Percentiles rank a stretch among this genome's conserved stretches.
phyloP scores from a whole-genome alignment of 2,329 filamentous ascomycete species.

The Fusarium coicis region DNA sequence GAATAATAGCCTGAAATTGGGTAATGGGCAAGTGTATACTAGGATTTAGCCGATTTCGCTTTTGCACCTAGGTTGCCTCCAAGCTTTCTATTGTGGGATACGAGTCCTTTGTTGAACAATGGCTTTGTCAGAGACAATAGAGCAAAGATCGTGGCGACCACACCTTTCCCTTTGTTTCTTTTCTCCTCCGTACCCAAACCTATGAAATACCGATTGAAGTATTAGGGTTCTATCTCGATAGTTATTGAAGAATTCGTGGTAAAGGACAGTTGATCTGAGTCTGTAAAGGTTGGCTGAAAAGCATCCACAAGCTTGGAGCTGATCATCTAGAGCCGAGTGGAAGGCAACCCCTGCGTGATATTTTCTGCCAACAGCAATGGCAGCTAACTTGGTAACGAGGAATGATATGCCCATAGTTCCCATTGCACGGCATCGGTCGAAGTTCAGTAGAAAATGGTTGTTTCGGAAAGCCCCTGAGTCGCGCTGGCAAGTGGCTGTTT shows the following conservation, averaged over 20 bases:
- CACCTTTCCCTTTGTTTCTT: neutral
- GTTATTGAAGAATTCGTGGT: accelerated
- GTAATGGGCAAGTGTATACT: neutral
- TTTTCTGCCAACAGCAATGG: too few species aligned
- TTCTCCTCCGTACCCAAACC: neutral
- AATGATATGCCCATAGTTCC: accelerated
- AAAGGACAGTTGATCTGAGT: neutral
- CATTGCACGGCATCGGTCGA: accelerated
- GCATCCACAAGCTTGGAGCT: neutral
- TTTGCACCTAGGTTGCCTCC: accelerated
- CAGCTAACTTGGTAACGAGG: too few species aligned
- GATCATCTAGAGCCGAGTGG: neutral
- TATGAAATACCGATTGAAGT: neutral
- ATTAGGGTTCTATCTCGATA: accelerated
- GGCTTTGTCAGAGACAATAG: neutral
- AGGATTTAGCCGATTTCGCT: neutral
- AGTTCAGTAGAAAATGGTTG: neutral
- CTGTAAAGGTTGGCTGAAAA: neutral
- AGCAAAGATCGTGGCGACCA: neutral
- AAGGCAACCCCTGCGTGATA: neutral
- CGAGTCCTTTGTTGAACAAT: neutral
- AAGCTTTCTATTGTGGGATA: neutral
- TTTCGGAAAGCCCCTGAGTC: neutral
- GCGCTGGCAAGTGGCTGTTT: neutral
- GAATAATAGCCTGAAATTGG: neutral